Evolutionary conservation across 495 filamentous ascomycete species (phyloP), one percentile per base, ranked within the genome.

Genomic region (Hypoxylon fragiforme): DNA sequence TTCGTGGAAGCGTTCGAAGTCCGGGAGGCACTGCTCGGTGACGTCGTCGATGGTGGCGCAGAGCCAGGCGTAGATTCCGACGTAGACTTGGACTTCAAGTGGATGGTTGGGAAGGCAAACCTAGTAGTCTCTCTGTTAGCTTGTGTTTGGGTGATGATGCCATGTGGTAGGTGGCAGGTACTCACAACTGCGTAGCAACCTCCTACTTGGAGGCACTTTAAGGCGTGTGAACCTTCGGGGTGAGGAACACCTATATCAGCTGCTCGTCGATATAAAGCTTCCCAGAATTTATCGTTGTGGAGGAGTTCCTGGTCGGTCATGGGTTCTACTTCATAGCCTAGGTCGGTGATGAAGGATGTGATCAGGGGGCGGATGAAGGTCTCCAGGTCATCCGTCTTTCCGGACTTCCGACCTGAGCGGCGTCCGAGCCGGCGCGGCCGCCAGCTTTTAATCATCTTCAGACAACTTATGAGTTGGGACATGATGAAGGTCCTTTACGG

Each of bases 51-150:
- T 39, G 20, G 54, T n/a, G n/a, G 50, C 32, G 9, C 44, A 44
- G 5, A 61, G 22, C 57, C 57, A 61, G 12, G 57, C 54, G 20
- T 31, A 61, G 18, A 61, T 42, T n/a, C 57, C 57, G 31, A 50
- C 34, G 26, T 61, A 50, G 9, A 61, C 18, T 8, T 54, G 44
- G n/a, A 56, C 45, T 8, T 60, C 44, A 0, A 60, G 12, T 2
- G 57, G 57, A 13, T 60, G 57, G 11, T 43, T 46, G 1, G 50
- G 50, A 15, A 50, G 37, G n/a, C 57, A 60, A 5, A 38, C 50
- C 57, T 60, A 18, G n/a, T n/a, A n/a, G n/a, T n/a, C n/a, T n/a
- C n/a, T n/a, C n/a, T n/a, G n/a, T n/a, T n/a, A n/a, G n/a, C n/a
- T n/a, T n/a, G n/a, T n/a, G n/a, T n/a, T n/a, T n/a, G n/a, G n/a